A percentile compares a stretch with the other conserved stretches of the same genome.
These are phyloP conservation scores for Nephelium lappaceum DNA, from an alignment of 345 rosid genomes.

Conservation along the genomic window DNA sequence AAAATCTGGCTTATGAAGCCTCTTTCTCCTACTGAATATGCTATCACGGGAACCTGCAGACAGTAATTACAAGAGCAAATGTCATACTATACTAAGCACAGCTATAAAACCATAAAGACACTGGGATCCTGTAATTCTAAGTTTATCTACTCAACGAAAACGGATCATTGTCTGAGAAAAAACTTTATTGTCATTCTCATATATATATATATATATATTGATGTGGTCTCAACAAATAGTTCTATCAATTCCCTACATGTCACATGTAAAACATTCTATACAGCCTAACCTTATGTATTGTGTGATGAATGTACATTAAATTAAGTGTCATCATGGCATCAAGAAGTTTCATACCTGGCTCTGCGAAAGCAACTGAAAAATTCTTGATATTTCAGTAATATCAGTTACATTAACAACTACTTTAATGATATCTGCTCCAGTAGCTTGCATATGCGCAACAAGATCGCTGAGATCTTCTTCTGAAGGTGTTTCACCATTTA, in stretches of 20 bases:
- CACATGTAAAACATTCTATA: background rate
- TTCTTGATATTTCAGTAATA: constrained; percentile 51
- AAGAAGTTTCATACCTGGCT: constrained; percentile 36
- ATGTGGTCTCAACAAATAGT: too few relatives aligned
- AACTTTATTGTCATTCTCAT: too few relatives aligned
- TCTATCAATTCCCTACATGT: background rate
- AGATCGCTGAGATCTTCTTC: constrained; percentile 43
- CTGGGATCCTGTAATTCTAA: too few relatives aligned
- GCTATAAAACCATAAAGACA: background rate
- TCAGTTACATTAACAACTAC: constrained; percentile 41
- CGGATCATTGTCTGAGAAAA: too few relatives aligned
- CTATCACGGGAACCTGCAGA: constrained; percentile 51
- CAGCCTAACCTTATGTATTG: background rate
- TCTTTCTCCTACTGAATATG: constrained; percentile 58
- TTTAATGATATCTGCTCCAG: constrained; percentile 52
- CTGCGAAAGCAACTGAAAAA: constrained; percentile 43
- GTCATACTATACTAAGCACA: background rate
- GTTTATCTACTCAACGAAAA: too few relatives aligned
- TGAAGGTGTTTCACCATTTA: constrained; percentile 41
- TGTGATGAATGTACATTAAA: background rate
- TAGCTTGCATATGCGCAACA: constrained; percentile 39
- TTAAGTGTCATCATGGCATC: background rate
- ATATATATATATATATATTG: too few relatives aligned
- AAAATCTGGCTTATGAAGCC: constrained; percentile 64
- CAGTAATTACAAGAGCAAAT: constrained; percentile 1